A percentile compares a stretch with the other conserved stretches of the same genome.
These are phyloP conservation scores for Schizothecium vesticola DNA, from an alignment of 495 filamentous ascomycete species.

Conservation along the genomic window DNA sequence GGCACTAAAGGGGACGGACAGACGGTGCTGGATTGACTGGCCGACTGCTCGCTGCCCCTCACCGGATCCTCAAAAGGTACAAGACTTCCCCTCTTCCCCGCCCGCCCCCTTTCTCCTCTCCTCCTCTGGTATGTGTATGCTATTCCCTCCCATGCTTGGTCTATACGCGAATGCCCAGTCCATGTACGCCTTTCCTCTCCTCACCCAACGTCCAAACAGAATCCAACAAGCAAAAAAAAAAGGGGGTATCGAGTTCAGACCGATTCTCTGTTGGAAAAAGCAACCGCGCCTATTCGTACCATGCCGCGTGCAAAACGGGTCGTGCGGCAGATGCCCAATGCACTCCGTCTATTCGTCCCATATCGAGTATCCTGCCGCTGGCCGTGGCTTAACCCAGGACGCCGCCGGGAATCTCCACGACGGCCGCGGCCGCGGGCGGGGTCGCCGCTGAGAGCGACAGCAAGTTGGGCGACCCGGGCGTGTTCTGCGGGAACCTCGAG, in stretches of 20 bases:
- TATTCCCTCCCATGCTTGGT: neutral
- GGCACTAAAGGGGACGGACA: neutral
- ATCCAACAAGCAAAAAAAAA: neutral
- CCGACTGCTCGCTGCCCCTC: neutral
- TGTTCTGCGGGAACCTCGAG: slow-evolving; percentile 56
- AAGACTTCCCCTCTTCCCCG: neutral
- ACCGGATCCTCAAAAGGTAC: neutral
- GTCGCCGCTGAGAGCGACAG: slow-evolving; percentile 20
- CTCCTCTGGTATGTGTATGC: neutral
- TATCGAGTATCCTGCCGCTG: neutral
- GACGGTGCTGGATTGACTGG: neutral
- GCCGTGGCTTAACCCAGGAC: neutral
- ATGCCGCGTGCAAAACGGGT: neutral
- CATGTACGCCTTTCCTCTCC: neutral
- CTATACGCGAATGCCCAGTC: neutral
- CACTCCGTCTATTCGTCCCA: neutral
- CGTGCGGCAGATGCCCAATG: neutral
- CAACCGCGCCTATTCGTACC: neutral
- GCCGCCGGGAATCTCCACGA: neutral
- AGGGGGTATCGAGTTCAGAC: neutral
- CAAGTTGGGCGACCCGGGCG: slow-evolving; percentile 49
- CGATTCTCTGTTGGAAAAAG: neutral
- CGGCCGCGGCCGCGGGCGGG: neutral
- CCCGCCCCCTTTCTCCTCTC: neutral
- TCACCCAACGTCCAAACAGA: neutral